Conservation (phyloP, 1,284 basidiomycete species). For the Ustilago curta region DNA sequence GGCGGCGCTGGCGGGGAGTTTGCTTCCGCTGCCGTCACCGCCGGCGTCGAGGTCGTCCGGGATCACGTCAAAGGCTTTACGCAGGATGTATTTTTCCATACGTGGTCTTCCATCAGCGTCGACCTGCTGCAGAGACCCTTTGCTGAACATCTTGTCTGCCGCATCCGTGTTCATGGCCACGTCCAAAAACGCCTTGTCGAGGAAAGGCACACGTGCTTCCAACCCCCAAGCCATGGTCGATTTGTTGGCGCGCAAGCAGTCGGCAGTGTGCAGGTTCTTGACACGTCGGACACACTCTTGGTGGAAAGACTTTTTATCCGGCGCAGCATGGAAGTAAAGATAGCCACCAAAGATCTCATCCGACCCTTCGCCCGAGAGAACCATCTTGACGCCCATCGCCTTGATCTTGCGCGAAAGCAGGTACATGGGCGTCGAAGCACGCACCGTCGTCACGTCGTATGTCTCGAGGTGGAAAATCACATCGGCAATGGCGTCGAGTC, state of each 20-base stretch:
- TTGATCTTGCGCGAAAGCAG: slow-evolving; percentile 98
- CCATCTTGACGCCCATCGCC: slow-evolving; percentile 99
- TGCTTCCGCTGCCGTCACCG: slow-evolving; percentile 35
- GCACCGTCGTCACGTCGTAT: slow-evolving; percentile 98
- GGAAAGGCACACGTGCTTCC: slow-evolving; percentile 98
- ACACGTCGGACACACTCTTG: slow-evolving; percentile 94
- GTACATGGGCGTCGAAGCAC: slow-evolving; percentile 98
- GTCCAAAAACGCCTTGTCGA: slow-evolving; percentile 96
- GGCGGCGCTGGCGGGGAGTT: slow-evolving; percentile 17
- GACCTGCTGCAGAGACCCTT: slow-evolving; percentile 79
- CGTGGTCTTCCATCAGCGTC: slow-evolving; percentile 73
- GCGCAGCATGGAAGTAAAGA: slow-evolving; percentile 99
- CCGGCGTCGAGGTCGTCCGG: slow-evolving; percentile 79
- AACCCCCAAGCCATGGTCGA: slow-evolving; percentile 99
- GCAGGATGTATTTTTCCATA: slow-evolving; percentile 83
- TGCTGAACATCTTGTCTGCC: slow-evolving; percentile 89
- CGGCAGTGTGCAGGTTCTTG: slow-evolving; percentile 97
- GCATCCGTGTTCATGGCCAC: slow-evolving; percentile 92
- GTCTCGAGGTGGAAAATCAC: slow-evolving; percentile 99
- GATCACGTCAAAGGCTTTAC: slow-evolving; percentile 92
- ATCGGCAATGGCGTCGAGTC: slow-evolving; percentile 95
- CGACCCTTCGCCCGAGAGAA: slow-evolving; percentile 95
- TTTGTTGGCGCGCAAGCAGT: slow-evolving; percentile 99
- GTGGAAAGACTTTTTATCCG: slow-evolving; percentile 88
- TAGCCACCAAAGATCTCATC: slow-evolving; percentile 99